Evolutionary conservation across 805 yeast genomes (phyloP), one percentile per base, ranked within the genome.

Genomic region (Metschnikowia matae): DNA sequence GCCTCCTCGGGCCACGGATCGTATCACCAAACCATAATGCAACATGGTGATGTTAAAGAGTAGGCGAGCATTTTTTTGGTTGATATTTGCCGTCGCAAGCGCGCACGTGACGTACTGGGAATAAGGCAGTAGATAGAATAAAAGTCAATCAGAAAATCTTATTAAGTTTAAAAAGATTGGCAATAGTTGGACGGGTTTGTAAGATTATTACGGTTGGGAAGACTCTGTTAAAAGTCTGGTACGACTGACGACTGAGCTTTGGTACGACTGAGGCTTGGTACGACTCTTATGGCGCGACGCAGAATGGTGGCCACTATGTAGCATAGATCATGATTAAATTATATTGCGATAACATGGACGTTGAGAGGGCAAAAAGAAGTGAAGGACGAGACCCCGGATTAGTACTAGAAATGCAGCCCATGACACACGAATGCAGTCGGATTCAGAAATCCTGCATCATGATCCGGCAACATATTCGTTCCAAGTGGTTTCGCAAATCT

Each of bases 401-500:
- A 31, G 20, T 17, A 8, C 14, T 31, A n/a, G 26, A 34, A 35
- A 35, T 23, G 20, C 36, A 31, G 21, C 18, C 34, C 45, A 11
- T 31, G n/a, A 20, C 17, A 14, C 10, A 18, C 18, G n/a, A 29
- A n/a, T 29, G 42, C 39, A n/a, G 17, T 31, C 11, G 20, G 17
- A 11, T 17, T 29, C 20, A 10, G 17, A 8, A 8, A 18, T 17
- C 18, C 13, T 26, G 48, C 33, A 31, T 38, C 42, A 36, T 8
- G 36, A 39, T 35, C 43, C 44, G 46, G 49, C 49, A 50, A 50
- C 49, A 38, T 51, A 71, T 55, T 69, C 67, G 50, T 73, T 74
- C 78, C 78, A 73, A 38, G 71, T 68, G 18, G 75, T 71, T 51
- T 69, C 75, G 55, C 78, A 73, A 33, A 73, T 66, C 54, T 70